Conservation (phyloP, 371 early-diverging fungal genomes). For the Chytridium lagenaria region DNA sequence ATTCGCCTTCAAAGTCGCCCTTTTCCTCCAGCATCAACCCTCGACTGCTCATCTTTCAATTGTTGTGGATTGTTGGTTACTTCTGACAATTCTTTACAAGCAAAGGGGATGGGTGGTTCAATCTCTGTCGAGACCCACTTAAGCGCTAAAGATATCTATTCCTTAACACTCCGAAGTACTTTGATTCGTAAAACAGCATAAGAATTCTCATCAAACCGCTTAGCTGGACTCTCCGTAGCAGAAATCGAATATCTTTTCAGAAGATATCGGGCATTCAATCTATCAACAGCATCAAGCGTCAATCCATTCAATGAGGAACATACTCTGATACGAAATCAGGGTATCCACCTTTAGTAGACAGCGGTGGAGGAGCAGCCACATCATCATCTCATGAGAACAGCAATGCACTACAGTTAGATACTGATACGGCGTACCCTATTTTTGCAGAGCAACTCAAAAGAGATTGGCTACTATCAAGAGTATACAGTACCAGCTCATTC, state of each 20-base stretch:
- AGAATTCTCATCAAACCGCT: background rate
- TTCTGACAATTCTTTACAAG: too few relatives aligned
- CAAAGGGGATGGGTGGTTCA: conserved; percentile 29
- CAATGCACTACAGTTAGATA: conserved; percentile 18
- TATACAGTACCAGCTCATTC: too few relatives aligned
- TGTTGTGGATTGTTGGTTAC: too few relatives aligned
- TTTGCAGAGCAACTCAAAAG: conserved; percentile 30
- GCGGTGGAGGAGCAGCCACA: background rate
- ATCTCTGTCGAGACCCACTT: conserved; percentile 29
- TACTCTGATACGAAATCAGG: background rate
- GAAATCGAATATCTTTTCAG: conserved; percentile 35
- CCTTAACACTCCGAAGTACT: conserved; percentile 27
- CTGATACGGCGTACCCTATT: conserved; percentile 1
- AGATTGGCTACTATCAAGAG: conserved; percentile 34
- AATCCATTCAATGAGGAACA: background rate
- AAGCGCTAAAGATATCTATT: conserved; percentile 31
- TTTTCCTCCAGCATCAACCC: too few relatives aligned
- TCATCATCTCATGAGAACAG: background rate
- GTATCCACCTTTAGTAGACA: background rate
- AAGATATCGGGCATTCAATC: conserved; percentile 10
- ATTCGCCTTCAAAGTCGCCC: too few relatives aligned
- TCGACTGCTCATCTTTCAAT: too few relatives aligned
- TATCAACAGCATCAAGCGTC: background rate
- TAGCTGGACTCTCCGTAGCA: conserved; percentile 29
- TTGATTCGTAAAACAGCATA: background rate